Evolutionary conservation across 495 filamentous ascomycete species (phyloP).

Genomic region (Trichoderma gamsii): DNA sequence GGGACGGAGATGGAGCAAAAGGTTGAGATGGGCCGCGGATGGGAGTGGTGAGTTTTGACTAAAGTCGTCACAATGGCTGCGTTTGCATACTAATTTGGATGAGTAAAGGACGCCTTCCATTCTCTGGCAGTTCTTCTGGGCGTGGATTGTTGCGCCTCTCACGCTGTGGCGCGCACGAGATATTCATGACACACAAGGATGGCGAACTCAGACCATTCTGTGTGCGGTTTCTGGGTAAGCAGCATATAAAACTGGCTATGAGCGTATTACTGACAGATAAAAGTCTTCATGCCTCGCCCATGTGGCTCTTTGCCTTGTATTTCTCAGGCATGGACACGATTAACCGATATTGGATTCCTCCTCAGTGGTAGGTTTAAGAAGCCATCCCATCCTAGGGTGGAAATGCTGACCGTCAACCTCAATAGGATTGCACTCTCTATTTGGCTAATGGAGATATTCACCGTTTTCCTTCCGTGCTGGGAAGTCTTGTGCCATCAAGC

Average conservation of each 20-base stretch:
- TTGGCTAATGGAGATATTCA: conserved; percentile 45
- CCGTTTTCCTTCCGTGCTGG: conserved; percentile 41
- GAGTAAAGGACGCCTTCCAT: conserved; percentile 53
- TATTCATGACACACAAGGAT: conserved; percentile 61
- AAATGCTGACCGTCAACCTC: conserved; percentile 12
- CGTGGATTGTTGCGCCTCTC: conserved; percentile 48
- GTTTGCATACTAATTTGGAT: background rate
- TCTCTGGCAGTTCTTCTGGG: conserved; percentile 59
- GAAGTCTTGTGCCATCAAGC: conserved; percentile 24
- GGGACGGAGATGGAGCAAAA: conserved; percentile 49
- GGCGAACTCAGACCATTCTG: conserved; percentile 59
- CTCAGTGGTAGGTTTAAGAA: conserved; percentile 44
- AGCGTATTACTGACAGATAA: conserved; percentile 15
- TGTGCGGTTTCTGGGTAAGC: conserved; percentile 51
- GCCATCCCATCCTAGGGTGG: background rate
- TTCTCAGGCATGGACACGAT: conserved; percentile 49
- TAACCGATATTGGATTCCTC: conserved; percentile 45
- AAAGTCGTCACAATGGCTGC: background rate
- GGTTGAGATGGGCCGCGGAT: conserved; percentile 42
- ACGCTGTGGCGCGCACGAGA: conserved; percentile 36
- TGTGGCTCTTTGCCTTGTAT: conserved; percentile 60
- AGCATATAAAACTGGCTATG: background rate
- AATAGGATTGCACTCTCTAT: conserved; percentile 29
- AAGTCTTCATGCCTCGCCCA: conserved; percentile 57
- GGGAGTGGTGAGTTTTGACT: conserved; percentile 48